Evolutionary conservation across 1,139 yeast genomes (phyloP), one percentile per base, ranked within the genome.

Genomic region (Geotrichum phurueaensis): DNA sequence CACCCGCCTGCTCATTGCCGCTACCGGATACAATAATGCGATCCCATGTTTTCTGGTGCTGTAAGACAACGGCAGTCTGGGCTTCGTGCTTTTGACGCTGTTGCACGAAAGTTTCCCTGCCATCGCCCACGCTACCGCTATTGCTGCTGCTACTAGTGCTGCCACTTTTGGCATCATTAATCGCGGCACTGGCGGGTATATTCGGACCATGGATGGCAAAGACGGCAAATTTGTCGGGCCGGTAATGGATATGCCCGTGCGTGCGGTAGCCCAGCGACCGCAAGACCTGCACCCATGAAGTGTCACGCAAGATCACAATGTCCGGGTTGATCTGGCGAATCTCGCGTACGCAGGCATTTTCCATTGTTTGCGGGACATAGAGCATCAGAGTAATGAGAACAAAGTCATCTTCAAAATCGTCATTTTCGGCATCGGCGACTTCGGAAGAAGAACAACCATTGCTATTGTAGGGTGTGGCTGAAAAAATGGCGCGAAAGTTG

Each of bases 261-360:
- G 51, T 27, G 29, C 23, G 36, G 33, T 54, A 54, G n/a, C 51
- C 51, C 10, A 54, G 51, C 7, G 51, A 43, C 18, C 39, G 12
- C n/a, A 45, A 22, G 7, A 54, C 31, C 51, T 54, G 56, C 29
- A 10, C 13, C 56, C 56, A 51, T 10, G 57, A 29, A 18, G 51
- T 53, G 45, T 58, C 60, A 18, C 50, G 57, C 18, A 58, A 43
- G 22, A 56, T 31, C 22, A 58, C 29, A 29, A 58, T 29, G 27
- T 58, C 60, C 3, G 60, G 56, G 5, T 33, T 27, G 27, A 58
- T 33, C 13, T 22, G 39, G n/a, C 60, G 45, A 15, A 58, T 49
- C 48, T 54, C 52, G 12, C 22, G 9, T 23, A 58, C n/a, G 4
- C 50, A 57, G 12, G 47, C 10, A 31, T 43, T 43, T 23, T 49